A percentile compares a stretch with the other conserved stretches of the same genome.
Evolutionary conservation across 2,329 filamentous ascomycete genomes (phyloP).

Genomic region (Aureobasidium sp.): DNA sequence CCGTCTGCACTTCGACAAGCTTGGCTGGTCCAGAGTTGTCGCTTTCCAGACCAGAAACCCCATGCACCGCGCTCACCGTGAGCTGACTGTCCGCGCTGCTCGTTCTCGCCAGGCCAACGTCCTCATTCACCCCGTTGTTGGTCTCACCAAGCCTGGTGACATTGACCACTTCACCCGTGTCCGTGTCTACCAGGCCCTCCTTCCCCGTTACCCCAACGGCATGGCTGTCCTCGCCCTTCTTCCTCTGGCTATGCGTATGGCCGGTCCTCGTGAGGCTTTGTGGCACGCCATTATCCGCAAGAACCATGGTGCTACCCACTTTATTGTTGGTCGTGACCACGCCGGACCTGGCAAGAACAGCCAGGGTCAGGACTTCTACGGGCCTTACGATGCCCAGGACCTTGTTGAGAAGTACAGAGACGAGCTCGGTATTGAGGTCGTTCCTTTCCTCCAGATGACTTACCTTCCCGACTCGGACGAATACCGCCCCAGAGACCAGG

Average conservation of each 20-base stretch:
- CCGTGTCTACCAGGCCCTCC: constrained; percentile 93
- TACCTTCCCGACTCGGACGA: constrained; percentile 96
- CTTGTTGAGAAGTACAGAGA: constrained; percentile 93
- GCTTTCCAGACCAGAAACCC: constrained; percentile 99
- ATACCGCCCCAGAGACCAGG: constrained; percentile 89
- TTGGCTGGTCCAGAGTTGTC: constrained; percentile 94
- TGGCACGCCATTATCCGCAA: constrained; percentile 99
- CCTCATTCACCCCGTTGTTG: constrained; percentile 96
- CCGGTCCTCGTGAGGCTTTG: constrained; percentile 93
- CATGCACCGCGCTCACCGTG: constrained; percentile 97
- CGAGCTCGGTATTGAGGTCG: constrained; percentile 97
- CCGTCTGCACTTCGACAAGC: constrained; percentile 96
- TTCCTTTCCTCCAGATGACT: constrained; percentile 99
- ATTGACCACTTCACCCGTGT: constrained; percentile 99
- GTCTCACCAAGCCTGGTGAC: constrained; percentile 96
- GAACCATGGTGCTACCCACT: constrained; percentile 98
- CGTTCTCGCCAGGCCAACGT: constrained; percentile 96
- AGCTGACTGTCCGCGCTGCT: constrained; percentile 93
- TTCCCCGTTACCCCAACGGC: constrained; percentile 95
- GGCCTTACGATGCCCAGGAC: constrained; percentile 93
- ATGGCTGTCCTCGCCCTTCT: constrained; percentile 96
- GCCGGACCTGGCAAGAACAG: constrained; percentile 98
- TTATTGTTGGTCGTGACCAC: constrained; percentile 98
- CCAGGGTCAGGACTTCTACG: constrained; percentile 94
- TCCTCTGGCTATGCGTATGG: constrained; percentile 98